A percentile compares a stretch with the other conserved stretches of the same genome.
These are phyloP conservation scores for Ascobolus immersus DNA, from an alignment of 495 filamentous ascomycete genomes.

Conservation along the genomic window DNA sequence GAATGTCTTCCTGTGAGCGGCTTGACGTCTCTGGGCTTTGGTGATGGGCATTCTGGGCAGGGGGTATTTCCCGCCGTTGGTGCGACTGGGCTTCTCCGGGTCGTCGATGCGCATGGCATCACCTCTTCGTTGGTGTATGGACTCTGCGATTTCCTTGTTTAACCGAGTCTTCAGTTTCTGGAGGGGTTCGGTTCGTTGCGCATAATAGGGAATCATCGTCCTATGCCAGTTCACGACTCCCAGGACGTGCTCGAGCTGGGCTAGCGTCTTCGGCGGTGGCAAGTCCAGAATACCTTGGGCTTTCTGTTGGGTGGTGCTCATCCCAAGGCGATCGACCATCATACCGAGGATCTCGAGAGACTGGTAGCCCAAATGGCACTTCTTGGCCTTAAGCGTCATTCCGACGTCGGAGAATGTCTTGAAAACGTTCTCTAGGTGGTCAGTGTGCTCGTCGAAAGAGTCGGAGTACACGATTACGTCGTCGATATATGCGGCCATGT, in stretches of 20 bases:
- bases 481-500: constrained; percentile 4
- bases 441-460: neutral
- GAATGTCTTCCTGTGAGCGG: too few relatives aligned
- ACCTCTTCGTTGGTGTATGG: too few relatives aligned
- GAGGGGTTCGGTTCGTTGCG: neutral
- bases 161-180: too few relatives aligned
- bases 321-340: neutral
- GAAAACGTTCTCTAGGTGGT: neutral
- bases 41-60: too few relatives aligned
- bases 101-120: too few relatives aligned
- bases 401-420: neutral
- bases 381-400: neutral
- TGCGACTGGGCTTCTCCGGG: too few relatives aligned
- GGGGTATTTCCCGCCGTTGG: too few relatives aligned
- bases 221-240: constrained; percentile 1
- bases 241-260: neutral
- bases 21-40: too few relatives aligned
- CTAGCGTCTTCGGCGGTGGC: neutral
- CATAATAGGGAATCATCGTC: constrained; percentile 1
- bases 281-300: neutral
- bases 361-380: neutral
- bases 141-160: too few relatives aligned
- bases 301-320: neutral
- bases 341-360: neutral
- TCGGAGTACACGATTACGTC: neutral